Evolutionary conservation across 169 alveolate species (phyloP), one percentile per base, ranked within the genome.

Genomic region (Theileria parva): DNA sequence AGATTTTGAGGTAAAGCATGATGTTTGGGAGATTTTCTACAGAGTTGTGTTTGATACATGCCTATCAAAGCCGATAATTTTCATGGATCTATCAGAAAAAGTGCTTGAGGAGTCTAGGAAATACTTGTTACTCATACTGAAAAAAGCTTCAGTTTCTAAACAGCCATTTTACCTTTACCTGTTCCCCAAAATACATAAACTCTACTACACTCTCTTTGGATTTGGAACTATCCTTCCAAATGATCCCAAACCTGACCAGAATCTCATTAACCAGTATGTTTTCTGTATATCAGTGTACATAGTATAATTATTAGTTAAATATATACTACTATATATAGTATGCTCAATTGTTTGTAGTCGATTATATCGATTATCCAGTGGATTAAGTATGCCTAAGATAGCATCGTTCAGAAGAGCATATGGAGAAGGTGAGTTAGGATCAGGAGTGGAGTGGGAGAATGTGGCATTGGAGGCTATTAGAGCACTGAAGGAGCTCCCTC

Each of bases 401-500:
- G 86, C 87, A 50, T 79, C 87, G 0, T 85, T 85, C 66, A 34
- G 66, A 21, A 37, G 91, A 9, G 63, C 73, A 15, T 74, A 85
- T 50, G 84, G 91, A 2, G 87, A 85, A 11, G 91, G 80, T 6
- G 86, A 44, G 61, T 12, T 73, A 28, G 65, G 64, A 19, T 67
- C 78, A 25, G 53, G 65, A 15, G 67, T 59, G 34, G 85, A 78
- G 76, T 90, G 94, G 94, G 27, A 69, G 15, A 80, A 74, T 34
- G 92, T 90, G 30, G 93, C 93, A 6, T 55, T 66, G 17, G 93
- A 84, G 63, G 94, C 94, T 0, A 79, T 88, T 13, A 60, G 73
- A 21, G 92, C 94, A 39, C 67, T 90, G 65, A 80, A 73, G 68
- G 94, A 90, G 59, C 55, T 87, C 77, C 93, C 91, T 2, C 91